These are phyloP conservation scores for Gorgonomyces haynaldii DNA, from an alignment of 192 early-diverging fungal genomes.

Conservation along the genomic window DNA sequence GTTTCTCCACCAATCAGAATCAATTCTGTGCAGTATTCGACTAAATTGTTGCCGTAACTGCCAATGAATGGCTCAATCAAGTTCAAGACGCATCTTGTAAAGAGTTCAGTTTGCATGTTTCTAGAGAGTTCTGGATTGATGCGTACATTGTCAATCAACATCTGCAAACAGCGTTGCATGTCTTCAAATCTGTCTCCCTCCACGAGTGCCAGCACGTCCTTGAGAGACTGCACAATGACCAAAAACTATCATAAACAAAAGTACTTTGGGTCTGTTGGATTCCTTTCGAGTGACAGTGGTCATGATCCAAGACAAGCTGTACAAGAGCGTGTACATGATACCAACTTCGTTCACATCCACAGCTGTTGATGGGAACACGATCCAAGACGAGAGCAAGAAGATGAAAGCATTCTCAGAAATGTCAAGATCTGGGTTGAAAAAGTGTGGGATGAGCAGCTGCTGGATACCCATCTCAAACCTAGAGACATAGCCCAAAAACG, in stretches of 20 bases:
- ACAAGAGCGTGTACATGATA: conserved; percentile 26
- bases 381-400: conserved; percentile 18
- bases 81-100: conserved; percentile 23
- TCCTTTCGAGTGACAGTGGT: background rate
- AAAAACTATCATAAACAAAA: background rate
- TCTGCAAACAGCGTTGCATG: background rate
- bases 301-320: conserved; percentile 26
- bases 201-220: background rate
- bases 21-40: conserved; percentile 17
- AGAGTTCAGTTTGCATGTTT: conserved; percentile 9
- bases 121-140: background rate
- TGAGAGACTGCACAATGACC: background rate
- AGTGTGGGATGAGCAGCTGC: conserved; percentile 14
- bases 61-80: conserved; percentile 21
- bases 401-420: conserved; percentile 25
- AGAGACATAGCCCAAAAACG: conserved; percentile 1
- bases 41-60: conserved; percentile 21
- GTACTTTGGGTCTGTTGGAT: background rate
- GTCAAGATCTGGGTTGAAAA: conserved; percentile 9
- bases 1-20: conserved; percentile 1
- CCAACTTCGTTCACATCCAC: conserved; percentile 15
- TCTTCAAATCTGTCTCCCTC: background rate
- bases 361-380: conserved; percentile 13
- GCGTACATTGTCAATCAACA: background rate
- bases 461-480: background rate